Evolutionary conservation across 148 eudicot genomes (phyloP).

Genomic region (Hydrangea macrophylla): DNA sequence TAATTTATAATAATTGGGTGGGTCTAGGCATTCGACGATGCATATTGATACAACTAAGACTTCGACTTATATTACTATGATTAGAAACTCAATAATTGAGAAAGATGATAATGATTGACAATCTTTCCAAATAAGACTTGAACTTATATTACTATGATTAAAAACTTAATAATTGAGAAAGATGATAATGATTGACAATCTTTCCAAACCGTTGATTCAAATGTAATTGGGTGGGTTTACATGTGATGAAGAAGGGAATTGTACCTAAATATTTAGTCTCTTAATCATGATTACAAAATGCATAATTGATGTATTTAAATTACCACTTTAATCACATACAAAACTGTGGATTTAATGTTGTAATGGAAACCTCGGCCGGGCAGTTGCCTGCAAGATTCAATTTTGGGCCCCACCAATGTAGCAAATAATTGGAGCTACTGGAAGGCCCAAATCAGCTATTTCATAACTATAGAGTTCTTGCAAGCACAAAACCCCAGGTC

Average conservation of each 20-base stretch:
- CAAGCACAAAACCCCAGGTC: no score
- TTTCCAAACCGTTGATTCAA: neutral
- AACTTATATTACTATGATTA: neutral
- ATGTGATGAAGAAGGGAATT: neutral
- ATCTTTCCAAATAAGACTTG: neutral
- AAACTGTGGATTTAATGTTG: neutral
- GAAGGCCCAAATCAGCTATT: neutral
- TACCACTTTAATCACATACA: neutral
- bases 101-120: neutral
- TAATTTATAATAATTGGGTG: neutral
- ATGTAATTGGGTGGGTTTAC: neutral
- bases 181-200: no score
- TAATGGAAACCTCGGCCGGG: neutral
- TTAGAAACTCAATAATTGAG: neutral
- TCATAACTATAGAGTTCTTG: neutral
- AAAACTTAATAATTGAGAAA: neutral
- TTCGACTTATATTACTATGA: neutral
- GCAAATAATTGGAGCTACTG: neutral
- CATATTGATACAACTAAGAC: neutral
- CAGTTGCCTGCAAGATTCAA: neutral
- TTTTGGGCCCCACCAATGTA: neutral
- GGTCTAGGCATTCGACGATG: neutral
- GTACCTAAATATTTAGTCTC: neutral
- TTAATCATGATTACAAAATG: neutral
- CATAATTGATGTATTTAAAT: neutral